phyloP scores from a whole-genome alignment of 208 protist genomes.

The Leishmania amazonensis region DNA sequence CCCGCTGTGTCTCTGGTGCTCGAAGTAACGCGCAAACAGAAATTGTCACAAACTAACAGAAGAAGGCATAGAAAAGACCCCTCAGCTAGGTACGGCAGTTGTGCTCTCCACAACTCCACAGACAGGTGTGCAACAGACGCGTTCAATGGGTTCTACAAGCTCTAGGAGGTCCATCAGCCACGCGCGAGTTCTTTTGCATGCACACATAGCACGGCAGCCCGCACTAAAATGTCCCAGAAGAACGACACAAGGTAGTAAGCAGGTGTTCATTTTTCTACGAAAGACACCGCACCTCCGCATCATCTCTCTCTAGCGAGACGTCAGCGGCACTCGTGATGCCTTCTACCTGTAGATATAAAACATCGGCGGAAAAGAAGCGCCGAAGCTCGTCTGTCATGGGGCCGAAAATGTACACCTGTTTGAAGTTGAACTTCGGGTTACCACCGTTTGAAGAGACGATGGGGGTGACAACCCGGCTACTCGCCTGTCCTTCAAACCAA shows the following conservation, averaged over 20 bases:
- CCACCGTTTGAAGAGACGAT: conserved; percentile 39
- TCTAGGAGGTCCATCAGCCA: not conserved
- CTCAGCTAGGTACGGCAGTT: too few species aligned
- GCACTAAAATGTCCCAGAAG: not conserved
- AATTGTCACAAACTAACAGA: not conserved
- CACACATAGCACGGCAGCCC: not conserved
- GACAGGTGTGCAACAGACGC: not conserved
- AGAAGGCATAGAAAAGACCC: not conserved
- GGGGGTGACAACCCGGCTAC: conserved; percentile 35
- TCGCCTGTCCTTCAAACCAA: conserved; percentile 53
- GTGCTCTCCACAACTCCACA: not conserved
- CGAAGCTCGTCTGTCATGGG: conserved; percentile 41
- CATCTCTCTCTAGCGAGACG: not conserved
- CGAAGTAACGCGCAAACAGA: not conserved
- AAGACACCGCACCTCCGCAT: not conserved
- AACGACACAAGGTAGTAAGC: not conserved
- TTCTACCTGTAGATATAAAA: conserved; percentile 52
- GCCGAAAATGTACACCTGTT: conserved; percentile 54
- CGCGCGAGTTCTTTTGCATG: not conserved
- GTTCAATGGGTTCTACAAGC: not conserved
- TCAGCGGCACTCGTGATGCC: conserved; percentile 30
- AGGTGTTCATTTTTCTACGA: not conserved
- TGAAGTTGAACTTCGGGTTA: conserved; percentile 54
- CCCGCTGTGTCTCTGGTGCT: not conserved
- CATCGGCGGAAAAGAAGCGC: conserved; percentile 40